Conservation (phyloP, 768 basidiomycete species). For the Mycena crocata region DNA sequence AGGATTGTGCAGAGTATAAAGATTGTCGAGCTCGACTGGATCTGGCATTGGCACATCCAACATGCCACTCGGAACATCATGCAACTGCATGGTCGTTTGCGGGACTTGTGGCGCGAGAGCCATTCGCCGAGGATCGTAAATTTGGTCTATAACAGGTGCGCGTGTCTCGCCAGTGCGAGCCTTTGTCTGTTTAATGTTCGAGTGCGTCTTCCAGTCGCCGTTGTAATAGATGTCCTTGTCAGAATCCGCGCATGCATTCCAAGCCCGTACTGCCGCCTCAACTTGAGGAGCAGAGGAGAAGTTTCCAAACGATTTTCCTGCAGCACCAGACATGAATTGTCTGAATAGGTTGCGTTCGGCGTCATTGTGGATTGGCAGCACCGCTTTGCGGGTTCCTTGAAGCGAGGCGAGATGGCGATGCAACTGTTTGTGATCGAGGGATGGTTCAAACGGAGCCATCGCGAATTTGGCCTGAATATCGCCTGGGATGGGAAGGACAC, state of each 20-base stretch:
- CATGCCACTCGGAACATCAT: neutral
- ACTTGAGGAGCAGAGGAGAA: neutral
- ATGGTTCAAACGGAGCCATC: constrained; percentile 15
- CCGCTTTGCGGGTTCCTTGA: too few relatives aligned
- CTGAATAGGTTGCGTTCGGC: constrained; percentile 7
- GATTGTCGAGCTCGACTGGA: too few relatives aligned
- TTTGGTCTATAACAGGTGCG: neutral
- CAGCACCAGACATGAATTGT: neutral
- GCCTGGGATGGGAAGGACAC: constrained; percentile 23
- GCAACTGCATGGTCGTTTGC: neutral
- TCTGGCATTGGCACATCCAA: neutral
- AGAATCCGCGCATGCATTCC: too few relatives aligned
- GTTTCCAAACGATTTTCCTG: neutral
- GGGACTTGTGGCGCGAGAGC: neutral
- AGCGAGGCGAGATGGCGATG: constrained; percentile 18
- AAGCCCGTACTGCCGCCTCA: too few relatives aligned
- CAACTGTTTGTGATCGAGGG: neutral
- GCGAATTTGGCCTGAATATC: constrained; percentile 1
- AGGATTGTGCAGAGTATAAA: too few relatives aligned
- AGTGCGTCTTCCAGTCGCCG: neutral
- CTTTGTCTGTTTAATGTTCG: neutral
- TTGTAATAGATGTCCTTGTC: too few relatives aligned
- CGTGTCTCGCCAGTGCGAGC: neutral
- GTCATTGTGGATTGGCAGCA: constrained; percentile 9
- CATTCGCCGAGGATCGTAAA: neutral